phyloP scores from a whole-genome alignment of 2,329 filamentous ascomycete species.

The Trichoderma pleuroti region DNA sequence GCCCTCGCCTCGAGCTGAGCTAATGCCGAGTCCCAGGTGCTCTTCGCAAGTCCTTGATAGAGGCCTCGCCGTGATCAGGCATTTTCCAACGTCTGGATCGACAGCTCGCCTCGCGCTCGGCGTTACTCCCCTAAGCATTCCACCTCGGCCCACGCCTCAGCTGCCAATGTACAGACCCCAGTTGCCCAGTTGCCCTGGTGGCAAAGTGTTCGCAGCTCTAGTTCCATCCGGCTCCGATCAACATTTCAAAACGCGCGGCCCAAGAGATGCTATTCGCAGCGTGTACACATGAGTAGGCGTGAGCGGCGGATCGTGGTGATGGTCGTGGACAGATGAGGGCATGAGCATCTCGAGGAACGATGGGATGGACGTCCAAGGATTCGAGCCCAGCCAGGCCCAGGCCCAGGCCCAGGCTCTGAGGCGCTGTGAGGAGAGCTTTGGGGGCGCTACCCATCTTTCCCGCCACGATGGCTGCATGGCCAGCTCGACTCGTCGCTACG shows the following conservation, averaged over 20 bases:
- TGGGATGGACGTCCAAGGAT: not conserved
- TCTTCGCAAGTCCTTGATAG: not conserved
- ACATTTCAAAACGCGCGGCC: not conserved
- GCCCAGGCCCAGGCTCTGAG: not conserved
- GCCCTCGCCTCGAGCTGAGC: not conserved
- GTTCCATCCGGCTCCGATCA: conserved; percentile 4
- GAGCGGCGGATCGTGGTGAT: not conserved
- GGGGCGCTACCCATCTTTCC: not conserved
- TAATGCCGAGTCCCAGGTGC: not conserved
- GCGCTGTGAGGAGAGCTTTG: not conserved
- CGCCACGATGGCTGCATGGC: conserved; percentile 2
- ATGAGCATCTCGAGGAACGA: not conserved
- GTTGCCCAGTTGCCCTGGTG: not conserved
- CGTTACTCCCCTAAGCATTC: not conserved
- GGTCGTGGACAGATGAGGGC: not conserved
- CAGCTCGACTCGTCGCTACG: not conserved
- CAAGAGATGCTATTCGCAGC: not conserved
- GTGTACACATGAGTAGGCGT: not conserved
- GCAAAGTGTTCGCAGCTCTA: conserved; percentile 3
- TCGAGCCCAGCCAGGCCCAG: not conserved
- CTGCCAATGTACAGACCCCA: not conserved
- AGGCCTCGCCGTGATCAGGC: not conserved
- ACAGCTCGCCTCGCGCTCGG: not conserved
- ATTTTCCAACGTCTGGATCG: not conserved
- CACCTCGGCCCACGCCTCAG: not conserved